Conservation (phyloP, 345 rosid genomes). For the Zanthoxylum bungeanum region DNA sequence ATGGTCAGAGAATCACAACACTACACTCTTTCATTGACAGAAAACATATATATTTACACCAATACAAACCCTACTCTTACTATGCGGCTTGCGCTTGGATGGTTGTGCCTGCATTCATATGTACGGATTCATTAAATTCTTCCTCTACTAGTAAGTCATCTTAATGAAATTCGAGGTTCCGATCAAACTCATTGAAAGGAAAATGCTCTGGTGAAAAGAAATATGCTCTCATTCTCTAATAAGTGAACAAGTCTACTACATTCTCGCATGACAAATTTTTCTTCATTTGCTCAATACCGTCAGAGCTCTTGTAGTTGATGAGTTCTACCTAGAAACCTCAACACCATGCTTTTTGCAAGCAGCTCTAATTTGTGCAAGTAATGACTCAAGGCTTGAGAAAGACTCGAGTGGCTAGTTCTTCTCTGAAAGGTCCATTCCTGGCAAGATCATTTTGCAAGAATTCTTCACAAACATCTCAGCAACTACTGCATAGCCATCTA, state of each 20-base stretch:
- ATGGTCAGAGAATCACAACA: too few species aligned
- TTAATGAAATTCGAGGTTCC: conserved; percentile 46
- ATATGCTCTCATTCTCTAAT: conserved; percentile 94
- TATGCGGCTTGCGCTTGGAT: conserved; percentile 46
- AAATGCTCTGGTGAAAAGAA: conserved; percentile 97
- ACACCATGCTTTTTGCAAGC: conserved; percentile 69
- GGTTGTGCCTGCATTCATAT: conserved; percentile 26
- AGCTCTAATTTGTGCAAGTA: conserved; percentile 52
- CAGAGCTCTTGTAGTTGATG: conserved; percentile 32
- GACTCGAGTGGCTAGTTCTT: conserved; percentile 43
- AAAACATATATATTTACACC: conserved; percentile 11
- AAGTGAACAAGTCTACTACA: conserved; percentile 51
- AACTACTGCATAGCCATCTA: conserved; percentile 61
- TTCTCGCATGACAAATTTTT: conserved; percentile 42
- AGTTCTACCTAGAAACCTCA: conserved; percentile 71
- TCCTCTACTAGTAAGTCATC: conserved; percentile 54
- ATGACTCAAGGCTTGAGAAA: conserved; percentile 59
- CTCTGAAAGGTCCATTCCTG: conserved; percentile 83
- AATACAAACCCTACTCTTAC: neutral
- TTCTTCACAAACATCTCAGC: conserved; percentile 63
- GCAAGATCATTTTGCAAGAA: conserved; percentile 79
- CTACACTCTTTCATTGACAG: neutral
- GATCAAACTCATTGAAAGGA: conserved; percentile 65
- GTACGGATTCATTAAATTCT: conserved; percentile 26
- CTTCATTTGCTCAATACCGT: conserved; percentile 63